These are phyloP conservation scores for Euphorbia schlechtendalii DNA, from an alignment of 441 rosid species.

Conservation along the genomic window DNA sequence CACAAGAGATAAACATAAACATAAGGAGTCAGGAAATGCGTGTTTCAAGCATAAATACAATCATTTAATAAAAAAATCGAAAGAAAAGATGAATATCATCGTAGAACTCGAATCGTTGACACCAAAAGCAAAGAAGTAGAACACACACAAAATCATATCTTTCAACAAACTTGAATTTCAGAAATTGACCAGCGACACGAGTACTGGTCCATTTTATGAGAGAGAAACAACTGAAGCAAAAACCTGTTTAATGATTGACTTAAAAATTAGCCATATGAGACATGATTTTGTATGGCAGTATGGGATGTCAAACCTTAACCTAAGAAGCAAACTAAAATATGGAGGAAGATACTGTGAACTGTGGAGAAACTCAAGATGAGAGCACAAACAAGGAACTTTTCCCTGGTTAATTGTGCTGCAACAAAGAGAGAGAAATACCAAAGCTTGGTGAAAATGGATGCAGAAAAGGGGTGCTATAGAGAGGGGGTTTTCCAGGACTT, in stretches of 20 bases:
- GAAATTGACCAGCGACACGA: not conserved
- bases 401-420: not conserved
- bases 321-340: not conserved
- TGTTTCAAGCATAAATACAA: not conserved
- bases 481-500: too few species aligned
- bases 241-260: not conserved
- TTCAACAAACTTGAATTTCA: not conserved
- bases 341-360: not conserved
- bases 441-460: not conserved
- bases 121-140: not conserved
- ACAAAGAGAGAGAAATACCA: not conserved
- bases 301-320: not conserved
- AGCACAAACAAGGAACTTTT: not conserved
- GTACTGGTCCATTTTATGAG: not conserved
- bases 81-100: not conserved
- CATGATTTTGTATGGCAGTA: not conserved
- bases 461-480: not conserved
- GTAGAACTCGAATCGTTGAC: not conserved
- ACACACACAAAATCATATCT: not conserved
- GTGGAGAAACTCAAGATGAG: not conserved
- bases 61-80: not conserved
- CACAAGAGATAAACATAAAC: conserved; percentile 14
- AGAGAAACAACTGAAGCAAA: not conserved
- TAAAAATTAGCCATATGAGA: not conserved
- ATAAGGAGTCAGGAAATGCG: not conserved